A percentile compares a stretch with the other conserved stretches of the same genome.
These are phyloP conservation scores for Candida anglica DNA, from an alignment of 805 yeast genomes.

Conservation along the genomic window DNA sequence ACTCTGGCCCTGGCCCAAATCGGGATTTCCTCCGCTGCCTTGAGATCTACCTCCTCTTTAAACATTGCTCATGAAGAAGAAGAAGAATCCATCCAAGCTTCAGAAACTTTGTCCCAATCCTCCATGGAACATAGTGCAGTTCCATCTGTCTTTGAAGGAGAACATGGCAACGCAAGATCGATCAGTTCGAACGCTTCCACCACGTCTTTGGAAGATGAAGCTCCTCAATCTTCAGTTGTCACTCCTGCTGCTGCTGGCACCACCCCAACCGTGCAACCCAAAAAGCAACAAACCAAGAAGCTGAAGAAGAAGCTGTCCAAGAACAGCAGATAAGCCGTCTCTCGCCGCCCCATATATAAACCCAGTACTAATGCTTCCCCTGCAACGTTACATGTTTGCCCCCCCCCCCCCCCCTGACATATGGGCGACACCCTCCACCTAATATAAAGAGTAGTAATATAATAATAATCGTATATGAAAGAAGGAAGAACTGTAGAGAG, in stretches of 20 bases:
- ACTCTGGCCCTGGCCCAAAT: conserved; percentile 8
- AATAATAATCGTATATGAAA: too few relatives aligned
- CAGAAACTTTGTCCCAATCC: conserved; percentile 9
- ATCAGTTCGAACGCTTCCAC: conserved; percentile 30
- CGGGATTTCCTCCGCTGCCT: conserved; percentile 6
- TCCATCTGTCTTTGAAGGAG: conserved; percentile 35
- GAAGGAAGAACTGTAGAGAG: too few relatives aligned
- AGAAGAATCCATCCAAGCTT: conserved; percentile 8
- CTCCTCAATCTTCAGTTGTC: not conserved
- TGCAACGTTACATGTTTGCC: too few relatives aligned
- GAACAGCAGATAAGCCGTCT: too few relatives aligned
- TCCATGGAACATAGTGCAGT: conserved; percentile 33
- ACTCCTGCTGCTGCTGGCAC: not conserved
- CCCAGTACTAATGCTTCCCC: too few relatives aligned
- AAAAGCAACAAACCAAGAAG: not conserved
- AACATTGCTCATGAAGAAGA: conserved; percentile 9
- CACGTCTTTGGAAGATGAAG: conserved; percentile 30
- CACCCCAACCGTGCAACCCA: not conserved
- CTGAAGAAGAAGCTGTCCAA: too few relatives aligned
- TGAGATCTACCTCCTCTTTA: conserved; percentile 2
- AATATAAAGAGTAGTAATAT: too few relatives aligned
- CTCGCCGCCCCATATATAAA: too few relatives aligned
- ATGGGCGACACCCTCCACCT: too few relatives aligned
- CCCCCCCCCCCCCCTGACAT: too few relatives aligned
- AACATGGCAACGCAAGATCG: conserved; percentile 19